Conservation (phyloP, 768 basidiomycete species). For the Chalciporus chontae region DNA sequence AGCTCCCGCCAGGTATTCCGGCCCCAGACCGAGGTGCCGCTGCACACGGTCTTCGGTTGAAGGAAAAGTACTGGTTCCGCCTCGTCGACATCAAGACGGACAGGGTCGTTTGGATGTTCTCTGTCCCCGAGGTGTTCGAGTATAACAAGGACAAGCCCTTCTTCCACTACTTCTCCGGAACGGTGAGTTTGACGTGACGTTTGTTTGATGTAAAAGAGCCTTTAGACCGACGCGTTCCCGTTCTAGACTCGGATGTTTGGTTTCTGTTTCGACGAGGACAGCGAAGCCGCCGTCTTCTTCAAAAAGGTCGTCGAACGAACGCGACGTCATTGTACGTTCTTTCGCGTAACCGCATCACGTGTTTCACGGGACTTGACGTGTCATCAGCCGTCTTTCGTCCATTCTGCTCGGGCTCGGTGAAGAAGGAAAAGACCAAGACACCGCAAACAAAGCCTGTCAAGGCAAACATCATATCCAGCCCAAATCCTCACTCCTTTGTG, state of each 20-base stretch:
- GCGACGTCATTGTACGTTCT: slow-evolving; percentile 37
- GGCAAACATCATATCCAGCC: slow-evolving; percentile 49
- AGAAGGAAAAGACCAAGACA: slow-evolving; percentile 29
- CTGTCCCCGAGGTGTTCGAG: slow-evolving; percentile 53
- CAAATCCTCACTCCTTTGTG: slow-evolving; percentile 57
- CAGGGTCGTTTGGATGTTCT: slow-evolving; percentile 67
- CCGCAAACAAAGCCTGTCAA: slow-evolving; percentile 36
- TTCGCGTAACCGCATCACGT: slow-evolving; percentile 1
- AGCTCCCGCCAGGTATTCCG: slow-evolving; percentile 22
- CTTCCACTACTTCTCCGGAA: slow-evolving; percentile 86
- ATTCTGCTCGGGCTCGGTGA: slow-evolving; percentile 26
- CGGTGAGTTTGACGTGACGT: slow-evolving; percentile 49
- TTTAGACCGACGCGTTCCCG: background rate
- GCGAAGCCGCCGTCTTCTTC: slow-evolving; percentile 55
- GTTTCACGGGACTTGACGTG: background rate
- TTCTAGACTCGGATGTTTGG: slow-evolving; percentile 45
- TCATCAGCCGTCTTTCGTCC: slow-evolving; percentile 25
- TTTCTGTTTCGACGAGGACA: slow-evolving; percentile 57
- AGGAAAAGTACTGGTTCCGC: slow-evolving; percentile 57
- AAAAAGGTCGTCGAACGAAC: slow-evolving; percentile 56
- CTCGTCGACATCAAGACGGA: slow-evolving; percentile 55
- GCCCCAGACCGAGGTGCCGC: slow-evolving; percentile 17
- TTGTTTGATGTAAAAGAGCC: background rate
- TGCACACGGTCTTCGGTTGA: slow-evolving; percentile 24
- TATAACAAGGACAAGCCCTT: slow-evolving; percentile 87